Base-by-base conservation (phyloP, 495 filamentous ascomycete species). In the Cercophora samala region DNA sequence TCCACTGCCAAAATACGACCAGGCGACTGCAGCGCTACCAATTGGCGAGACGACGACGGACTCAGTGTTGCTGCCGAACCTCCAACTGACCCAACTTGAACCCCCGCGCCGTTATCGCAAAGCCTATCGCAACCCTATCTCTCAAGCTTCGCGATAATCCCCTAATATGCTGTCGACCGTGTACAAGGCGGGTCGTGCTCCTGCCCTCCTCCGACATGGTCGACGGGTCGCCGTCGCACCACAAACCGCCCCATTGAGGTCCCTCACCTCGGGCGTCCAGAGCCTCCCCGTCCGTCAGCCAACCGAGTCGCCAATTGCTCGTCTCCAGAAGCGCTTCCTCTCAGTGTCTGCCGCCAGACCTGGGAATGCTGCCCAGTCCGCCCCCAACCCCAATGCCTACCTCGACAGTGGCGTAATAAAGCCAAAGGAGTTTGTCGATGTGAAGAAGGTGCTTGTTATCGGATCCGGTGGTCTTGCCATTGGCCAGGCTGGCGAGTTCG, bases 361-460 rank as follows among this genome's bases (percentile, higher is more conserved):
- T 55, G 69, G 71, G 26, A 70, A 72, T 61, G 74, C 69, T 42
- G 62, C 75, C 24, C 87, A 93, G 77, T 79, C 84, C 69, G 88
- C 92, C 54, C 94, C 93, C 37, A 90, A 91, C 72, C 89, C 93
- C 21, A 89, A 94, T 73, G 91, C 93, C 61, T 97, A 96, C 77
- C 82, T 98, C 64, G 85, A 89, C 62, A 96, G 92, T 78, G 93
- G 93, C 64, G 90, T 86, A 60, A 87, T 98, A 68, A 89, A 89
- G 72, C 89, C 87, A 58, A 84, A 81, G 67, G 85, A 93, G 70
- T 77, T 90, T 59, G 89, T 98, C 55, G 89, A 97, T 80, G 95
- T 99, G 64, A 96, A 93, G 83, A 99, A 98, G 83, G 95, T 98
- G n/a, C 83, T 99, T 61, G 91, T 99, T 63, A 91, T 99, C 75